Evolutionary conservation across 1,284 basidiomycete species (phyloP).

Genomic region (Microbotryum saponariae): DNA sequence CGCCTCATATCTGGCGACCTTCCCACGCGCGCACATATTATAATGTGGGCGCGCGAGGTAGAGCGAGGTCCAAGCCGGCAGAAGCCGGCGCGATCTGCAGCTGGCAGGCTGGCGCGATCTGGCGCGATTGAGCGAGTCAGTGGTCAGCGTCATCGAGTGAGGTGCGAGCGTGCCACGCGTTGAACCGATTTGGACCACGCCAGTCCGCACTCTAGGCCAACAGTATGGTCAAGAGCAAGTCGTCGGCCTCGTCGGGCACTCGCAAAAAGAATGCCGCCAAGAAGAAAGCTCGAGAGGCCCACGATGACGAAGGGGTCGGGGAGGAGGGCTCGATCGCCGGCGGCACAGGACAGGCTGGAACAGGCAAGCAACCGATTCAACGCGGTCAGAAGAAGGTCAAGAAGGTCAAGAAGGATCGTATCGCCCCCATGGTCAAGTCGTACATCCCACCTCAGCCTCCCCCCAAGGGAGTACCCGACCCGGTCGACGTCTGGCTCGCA

Average conservation of each 20-base stretch:
- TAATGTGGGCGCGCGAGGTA: no score
- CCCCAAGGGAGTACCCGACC: constrained; percentile 73
- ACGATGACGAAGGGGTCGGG: constrained; percentile 10
- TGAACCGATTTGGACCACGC: no score
- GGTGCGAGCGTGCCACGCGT: no score
- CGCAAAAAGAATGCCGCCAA: constrained; percentile 60
- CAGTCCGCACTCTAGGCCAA: no score
- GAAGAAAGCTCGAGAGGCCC: constrained; percentile 42
- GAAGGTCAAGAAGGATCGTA: constrained; percentile 42
- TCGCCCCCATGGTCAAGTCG: constrained; percentile 56
- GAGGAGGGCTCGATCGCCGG: neutral
- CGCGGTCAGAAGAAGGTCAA: constrained; percentile 44
- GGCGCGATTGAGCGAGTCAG: no score
- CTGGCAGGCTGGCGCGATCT: no score
- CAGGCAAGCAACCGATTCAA: constrained; percentile 8
- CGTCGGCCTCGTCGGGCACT: constrained; percentile 52
- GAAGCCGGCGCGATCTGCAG: no score
- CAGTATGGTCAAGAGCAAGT: constrained; percentile 24
- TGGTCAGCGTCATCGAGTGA: no score
- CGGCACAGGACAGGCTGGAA: constrained; percentile 1
- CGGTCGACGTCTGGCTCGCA: constrained; percentile 66
- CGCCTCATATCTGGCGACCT: no score
- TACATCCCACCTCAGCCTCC: constrained; percentile 84
- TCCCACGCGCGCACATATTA: no score
- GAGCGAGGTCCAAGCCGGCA: no score